Base-by-base conservation (phyloP, 2,329 filamentous ascomycete genomes). In the Knufia petricola region DNA sequence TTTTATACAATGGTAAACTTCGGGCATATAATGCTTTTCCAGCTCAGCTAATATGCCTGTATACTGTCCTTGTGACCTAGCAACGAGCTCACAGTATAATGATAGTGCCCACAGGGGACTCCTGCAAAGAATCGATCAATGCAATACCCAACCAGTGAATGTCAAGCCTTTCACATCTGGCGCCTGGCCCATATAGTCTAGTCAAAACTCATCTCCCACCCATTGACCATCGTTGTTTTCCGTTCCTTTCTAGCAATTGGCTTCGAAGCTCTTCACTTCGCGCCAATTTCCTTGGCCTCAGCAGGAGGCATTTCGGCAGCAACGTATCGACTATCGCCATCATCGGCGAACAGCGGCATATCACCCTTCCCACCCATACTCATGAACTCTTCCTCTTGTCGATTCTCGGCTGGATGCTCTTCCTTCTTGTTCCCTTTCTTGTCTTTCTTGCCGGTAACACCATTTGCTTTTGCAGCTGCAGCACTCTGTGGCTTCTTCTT, bases 291-390 rank as follows among this genome's bases (percentile, higher is more conserved):
- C n/a, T 47, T 38, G 24, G 6, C n/a, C n/a, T n/a, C n/a, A n/a
- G n/a, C n/a, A n/a, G n/a, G 26, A 6, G 56, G 55, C 13, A 55
- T 50, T 42, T 59, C 54, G 12, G 51, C 48, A 10, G 55, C 52
- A 8, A 57, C 51, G 52, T 70, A 71, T 10, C 63, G 61, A 45
- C 65, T 71, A 1, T 60, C 63, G 31, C 63, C 62, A 28, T 86
- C 82, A 43, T 86, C 72, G 8, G 76, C 78, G 62, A 82, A 95
- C 12, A 95, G 72, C 37, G 76, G 71, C 64, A 87, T 80, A 60
- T 96, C 90, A 3, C 88, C 90, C 59, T 85, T 86, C 13, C 87
- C 87, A 32, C 90, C 90, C 71, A 94, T 76, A 53, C 82, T 78
- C 64, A 87, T 82, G 58, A 95, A 96, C 59, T 92, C 87, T 3